Evolutionary conservation across 2,329 filamentous ascomycete genomes (phyloP), one percentile per base, ranked within the genome.

Genomic region (Scortechinia acanthostroma): DNA sequence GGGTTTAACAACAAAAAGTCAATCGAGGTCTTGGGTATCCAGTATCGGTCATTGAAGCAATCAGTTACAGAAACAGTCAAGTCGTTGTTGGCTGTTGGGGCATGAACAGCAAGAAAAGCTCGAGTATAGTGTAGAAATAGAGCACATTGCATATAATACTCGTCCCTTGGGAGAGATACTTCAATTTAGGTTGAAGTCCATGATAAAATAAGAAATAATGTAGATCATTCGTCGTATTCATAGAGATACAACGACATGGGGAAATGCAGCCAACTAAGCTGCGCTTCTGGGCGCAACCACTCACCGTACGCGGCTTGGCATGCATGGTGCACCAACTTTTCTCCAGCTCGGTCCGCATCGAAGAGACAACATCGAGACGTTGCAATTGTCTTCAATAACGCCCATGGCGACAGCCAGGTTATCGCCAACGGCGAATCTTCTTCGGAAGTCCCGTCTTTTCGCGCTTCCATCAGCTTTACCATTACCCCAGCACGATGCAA

Each of bases 401-500:
- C 25, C n/a, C 10, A 70, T 71, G 68, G 61, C 65, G 48, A 56
- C 66, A 48, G 54, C 45, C 22, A 64, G 64, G 51, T 50, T 72
- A 49, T 83, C 80, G 49, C 80, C 80, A 23, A 76, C 79, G 45
- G 76, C 78, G 45, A 74, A 74, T 50, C 63, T 84, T 50, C 68
- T 84, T 50, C 76, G 80, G 53, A 74, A 73, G 45, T 83, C 80
- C 43, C 77, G 79, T 49, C 66, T 84, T 28, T 84, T 84, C 60
- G 73, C 80, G 20, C 65, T 84, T 40, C 80, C 80, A 3, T 68
- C 70, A 44, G 70, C 77, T 6, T 65, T 84, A 17, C 70, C 74
- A 14, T 61, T 63, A n/a, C 74, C 77, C 13, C 55, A 59, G 16
- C 58, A 53, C 51, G 57, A 52, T 52, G 62, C 55, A 51, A 65